Base-by-base conservation (phyloP, 2,329 filamentous ascomycete species). In the Penicillium nordicum region DNA sequence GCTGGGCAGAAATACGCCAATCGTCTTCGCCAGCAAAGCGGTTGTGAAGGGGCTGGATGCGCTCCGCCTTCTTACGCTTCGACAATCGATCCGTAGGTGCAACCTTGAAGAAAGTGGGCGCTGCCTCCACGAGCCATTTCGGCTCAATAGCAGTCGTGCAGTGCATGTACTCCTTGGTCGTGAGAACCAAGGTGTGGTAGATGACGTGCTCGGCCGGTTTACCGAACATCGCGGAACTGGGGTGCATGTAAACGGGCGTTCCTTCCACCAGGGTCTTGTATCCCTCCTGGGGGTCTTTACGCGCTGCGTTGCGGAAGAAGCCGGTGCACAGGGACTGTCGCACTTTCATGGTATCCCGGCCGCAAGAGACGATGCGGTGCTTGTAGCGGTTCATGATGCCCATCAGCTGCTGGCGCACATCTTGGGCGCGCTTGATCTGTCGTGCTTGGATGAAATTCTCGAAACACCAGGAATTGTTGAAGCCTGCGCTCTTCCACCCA, bases 61-160 rank as follows among this genome's bases (percentile, higher is more conserved):
- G 83, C 81, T 99, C 94, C 0, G 90, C 90, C 80, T 90, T 88
- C 84, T 95, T 94, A 69, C 94, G 80, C 82, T 96, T 97, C 62
- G 88, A 93, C 68, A 99, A 76, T 54, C 85, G 82, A 71, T 97
- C 91, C 36, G 88, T 93, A 0, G 90, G 87, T 18, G 94, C 93
- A 5, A 97, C 91, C 82, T 96, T 96, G 85, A 97, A 99, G 79
- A 97, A 99, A 0, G 92, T 97, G 10, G 95, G 94, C n/a, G 95
- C 94, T 12, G 92, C 93, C 68, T 97, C 92, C 1, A 97, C 92
- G 23, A 99, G 83, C 85, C 85, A 88, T 73, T 96, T 96, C 9
- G 94, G 93, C 76, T 99, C 94, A 67, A 99, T 97, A 4, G 84
- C 84, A 4, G 91, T 96, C 14, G 92, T 94, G 71, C 85, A 90